A percentile compares a stretch with the other conserved stretches of the same genome.
Conservation (phyloP, 1,139 yeast genomes). For the Blastobotrys arbuscula region DNA sequence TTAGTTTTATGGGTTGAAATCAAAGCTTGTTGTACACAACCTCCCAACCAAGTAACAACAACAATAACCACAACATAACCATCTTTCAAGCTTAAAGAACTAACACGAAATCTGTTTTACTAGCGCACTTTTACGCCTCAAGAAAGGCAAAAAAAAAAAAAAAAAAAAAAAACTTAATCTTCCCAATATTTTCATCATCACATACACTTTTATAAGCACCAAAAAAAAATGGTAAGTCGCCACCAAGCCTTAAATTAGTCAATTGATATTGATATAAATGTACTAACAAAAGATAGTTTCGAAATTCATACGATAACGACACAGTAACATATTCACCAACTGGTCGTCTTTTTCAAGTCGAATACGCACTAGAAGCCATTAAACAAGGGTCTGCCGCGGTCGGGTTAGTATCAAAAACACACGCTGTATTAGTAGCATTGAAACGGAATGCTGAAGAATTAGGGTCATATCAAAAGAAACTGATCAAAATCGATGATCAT, state of each 20-base stretch:
- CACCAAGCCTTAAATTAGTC: no score
- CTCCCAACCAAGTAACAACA: no score
- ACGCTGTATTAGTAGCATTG: conserved; percentile 88
- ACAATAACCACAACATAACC: no score
- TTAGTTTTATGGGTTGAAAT: no score
- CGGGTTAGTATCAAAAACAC: conserved; percentile 77
- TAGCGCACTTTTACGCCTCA: no score
- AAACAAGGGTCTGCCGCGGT: conserved; percentile 98
- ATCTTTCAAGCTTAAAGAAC: no score
- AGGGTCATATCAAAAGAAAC: conserved; percentile 92
- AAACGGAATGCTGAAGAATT: conserved; percentile 96
- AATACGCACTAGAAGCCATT: conserved; percentile 94
- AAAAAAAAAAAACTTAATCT: neutral
- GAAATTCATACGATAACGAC: conserved; percentile 98
- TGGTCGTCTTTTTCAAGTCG: conserved; percentile 91
- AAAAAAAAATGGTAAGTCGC: neutral
- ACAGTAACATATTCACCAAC: conserved; percentile 97
- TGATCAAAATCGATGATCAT: conserved; percentile 87
- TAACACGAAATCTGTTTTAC: no score
- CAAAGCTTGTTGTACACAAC: no score
- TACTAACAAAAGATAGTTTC: conserved; percentile 47
- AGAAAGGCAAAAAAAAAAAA: neutral
- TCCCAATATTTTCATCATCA: conserved; percentile 4
- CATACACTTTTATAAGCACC: conserved; percentile 1
- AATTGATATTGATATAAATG: neutral